A percentile compares a stretch with the other conserved stretches of the same genome.
These are phyloP conservation scores for Arthrobotrys iridis DNA, from an alignment of 2,329 filamentous ascomycete genomes.

Conservation along the genomic window DNA sequence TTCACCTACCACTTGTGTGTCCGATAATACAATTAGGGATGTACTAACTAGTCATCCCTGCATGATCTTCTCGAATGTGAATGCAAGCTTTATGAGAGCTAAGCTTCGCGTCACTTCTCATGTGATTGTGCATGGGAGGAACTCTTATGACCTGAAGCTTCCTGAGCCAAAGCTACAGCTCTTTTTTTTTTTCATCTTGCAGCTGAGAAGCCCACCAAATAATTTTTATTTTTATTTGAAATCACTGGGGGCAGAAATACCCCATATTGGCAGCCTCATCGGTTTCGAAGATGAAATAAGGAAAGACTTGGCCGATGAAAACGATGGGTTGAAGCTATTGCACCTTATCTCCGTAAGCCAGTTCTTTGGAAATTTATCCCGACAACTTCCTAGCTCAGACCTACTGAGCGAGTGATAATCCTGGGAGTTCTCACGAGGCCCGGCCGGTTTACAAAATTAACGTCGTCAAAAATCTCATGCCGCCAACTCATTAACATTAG, in stretches of 20 bases:
- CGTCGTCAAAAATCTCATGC: slow-evolving; percentile 4
- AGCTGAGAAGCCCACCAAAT: neutral
- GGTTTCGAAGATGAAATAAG: neutral
- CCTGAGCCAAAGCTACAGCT: neutral
- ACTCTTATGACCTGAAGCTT: slow-evolving; percentile 11
- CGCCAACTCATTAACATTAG: neutral
- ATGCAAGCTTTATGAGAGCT: neutral
- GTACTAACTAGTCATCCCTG: neutral
- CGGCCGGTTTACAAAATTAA: neutral
- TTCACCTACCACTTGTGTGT: slow-evolving; percentile 20
- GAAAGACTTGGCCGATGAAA: neutral
- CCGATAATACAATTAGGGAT: no score
- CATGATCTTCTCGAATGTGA: neutral
- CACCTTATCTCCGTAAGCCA: neutral
- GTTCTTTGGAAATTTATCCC: slow-evolving; percentile 14
- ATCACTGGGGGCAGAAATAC: neutral
- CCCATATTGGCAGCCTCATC: neutral
- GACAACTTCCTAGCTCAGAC: neutral
- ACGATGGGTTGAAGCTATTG: neutral
- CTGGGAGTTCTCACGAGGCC: neutral
- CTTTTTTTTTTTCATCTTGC: no score
- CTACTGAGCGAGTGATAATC: slow-evolving; percentile 1
- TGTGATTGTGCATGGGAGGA: slow-evolving; percentile 11
- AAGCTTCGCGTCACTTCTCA: neutral
- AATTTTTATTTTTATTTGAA: neutral